Evolutionary conservation across 192 early-diverging fungal genomes (phyloP).

Genomic region (Coemansia sp.): DNA sequence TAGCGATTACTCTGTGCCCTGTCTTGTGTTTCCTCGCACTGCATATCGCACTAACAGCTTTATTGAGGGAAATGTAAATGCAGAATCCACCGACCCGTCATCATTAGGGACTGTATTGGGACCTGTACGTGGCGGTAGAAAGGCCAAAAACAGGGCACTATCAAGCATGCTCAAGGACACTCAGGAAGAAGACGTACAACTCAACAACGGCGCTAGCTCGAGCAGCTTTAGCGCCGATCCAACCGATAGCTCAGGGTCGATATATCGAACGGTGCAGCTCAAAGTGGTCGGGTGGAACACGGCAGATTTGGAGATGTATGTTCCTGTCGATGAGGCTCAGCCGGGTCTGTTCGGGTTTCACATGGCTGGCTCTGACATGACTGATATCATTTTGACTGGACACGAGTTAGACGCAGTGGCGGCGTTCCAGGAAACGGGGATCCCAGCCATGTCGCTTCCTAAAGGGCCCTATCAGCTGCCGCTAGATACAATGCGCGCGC

Average conservation of each 20-base stretch:
- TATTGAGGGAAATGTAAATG: slow-evolving; percentile 17
- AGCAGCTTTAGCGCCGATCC: neutral
- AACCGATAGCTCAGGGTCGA: slow-evolving; percentile 2
- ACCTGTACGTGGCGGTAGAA: neutral
- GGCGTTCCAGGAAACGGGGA: slow-evolving; percentile 63
- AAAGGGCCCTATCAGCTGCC: slow-evolving; percentile 58
- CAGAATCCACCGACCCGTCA: neutral
- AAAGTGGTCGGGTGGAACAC: slow-evolving; percentile 51
- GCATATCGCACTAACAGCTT: slow-evolving; percentile 56
- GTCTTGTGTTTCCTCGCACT: slow-evolving; percentile 55
- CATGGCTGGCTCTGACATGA: slow-evolving; percentile 37
- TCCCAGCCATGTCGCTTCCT: slow-evolving; percentile 62
- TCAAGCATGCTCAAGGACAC: slow-evolving; percentile 23
- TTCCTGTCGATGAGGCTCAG: slow-evolving; percentile 54
- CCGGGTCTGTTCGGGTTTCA: slow-evolving; percentile 68
- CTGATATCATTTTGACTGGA: slow-evolving; percentile 58
- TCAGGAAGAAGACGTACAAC: neutral
- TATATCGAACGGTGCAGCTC: slow-evolving; percentile 51
- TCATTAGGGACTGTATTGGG: neutral
- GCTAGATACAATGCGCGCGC: slow-evolving; percentile 56
- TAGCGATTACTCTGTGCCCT: slow-evolving; percentile 26
- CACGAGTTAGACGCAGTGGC: slow-evolving; percentile 68
- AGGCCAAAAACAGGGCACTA: slow-evolving; percentile 2
- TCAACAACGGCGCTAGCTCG: neutral
- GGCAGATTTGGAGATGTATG: slow-evolving; percentile 53